Base-by-base conservation (phyloP, 257 asterid species). In the Solanum habrochaites region DNA sequence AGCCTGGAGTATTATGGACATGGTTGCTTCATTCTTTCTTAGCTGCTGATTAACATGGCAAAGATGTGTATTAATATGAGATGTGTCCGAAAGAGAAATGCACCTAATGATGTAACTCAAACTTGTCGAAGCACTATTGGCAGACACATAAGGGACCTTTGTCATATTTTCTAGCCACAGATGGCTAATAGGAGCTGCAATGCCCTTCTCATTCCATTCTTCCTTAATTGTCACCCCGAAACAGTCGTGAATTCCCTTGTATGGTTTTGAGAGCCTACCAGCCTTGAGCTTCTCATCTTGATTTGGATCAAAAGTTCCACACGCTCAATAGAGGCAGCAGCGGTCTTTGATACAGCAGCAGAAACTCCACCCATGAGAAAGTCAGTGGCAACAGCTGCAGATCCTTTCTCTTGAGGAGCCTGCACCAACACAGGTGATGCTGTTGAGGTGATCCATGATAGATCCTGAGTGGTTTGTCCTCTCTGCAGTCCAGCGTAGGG, bases 291-390 rank as follows among this genome's bases (percentile, higher is more conserved):
- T 94, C 86, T 96, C 99, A 77, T 96, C 99, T 87, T 96, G 99
- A 90, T 94, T 83, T 96, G 99, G 86, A 95, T 95, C 95, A 96
- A 89, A 74, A 96, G 99, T 94, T 96, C 95, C 60, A 96, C 97
- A 69, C 99, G 98, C 90, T 96, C 99, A 27, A 96, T 94, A 14
- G 99, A 98, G 18, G 98, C 98, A 62, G 98, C 99, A 77, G 97
- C 97, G 39, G 99, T 96, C 81, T 96, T 96, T 1, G 99, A 96
- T 83, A 96, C 98, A 83, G 99, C 99, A 78, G 98, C 99, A 35
- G 99, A 96, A 84, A 96, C 99, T 83, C 98, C 99, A 64, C 99
- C 99, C 99, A 96, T 96, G 69, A 96, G 94, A 83, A 96, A 96
- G 83, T 96, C 99, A 56, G 93, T 94, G 9, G 98, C 99, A 87